phyloP scores from a whole-genome alignment of 2,329 filamentous ascomycete species.

The Scedosporium boydii region DNA sequence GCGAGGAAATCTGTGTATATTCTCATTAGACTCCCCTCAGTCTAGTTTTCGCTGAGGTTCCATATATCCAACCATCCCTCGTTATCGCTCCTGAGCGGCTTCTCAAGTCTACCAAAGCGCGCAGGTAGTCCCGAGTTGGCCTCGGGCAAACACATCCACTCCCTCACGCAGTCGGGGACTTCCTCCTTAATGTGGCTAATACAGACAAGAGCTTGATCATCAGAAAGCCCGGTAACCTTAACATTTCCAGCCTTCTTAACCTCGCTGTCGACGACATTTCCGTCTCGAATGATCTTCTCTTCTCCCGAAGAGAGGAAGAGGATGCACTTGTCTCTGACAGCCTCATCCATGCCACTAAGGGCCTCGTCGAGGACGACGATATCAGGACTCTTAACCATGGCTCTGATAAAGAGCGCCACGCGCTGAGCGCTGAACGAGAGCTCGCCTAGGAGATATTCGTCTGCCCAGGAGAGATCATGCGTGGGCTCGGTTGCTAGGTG shows the following conservation, averaged over 20 bases:
- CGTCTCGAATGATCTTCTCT: constrained; percentile 27
- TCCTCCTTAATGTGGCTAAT: constrained; percentile 89
- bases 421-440: constrained; percentile 76
- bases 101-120: constrained; percentile 54
- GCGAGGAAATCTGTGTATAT: neutral
- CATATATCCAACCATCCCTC: constrained; percentile 58
- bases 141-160: constrained; percentile 82
- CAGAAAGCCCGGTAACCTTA: constrained; percentile 51
- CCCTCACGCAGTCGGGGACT: constrained; percentile 70
- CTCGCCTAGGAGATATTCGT: constrained; percentile 58
- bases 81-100: constrained; percentile 48
- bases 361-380: constrained; percentile 81
- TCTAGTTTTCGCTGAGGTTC: constrained; percentile 16
- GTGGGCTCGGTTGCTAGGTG: constrained; percentile 13
- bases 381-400: constrained; percentile 70
- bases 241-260: constrained; percentile 32
- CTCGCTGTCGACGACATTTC: constrained; percentile 36
- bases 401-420: constrained; percentile 73
- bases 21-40: neutral
- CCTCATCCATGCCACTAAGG: constrained; percentile 76
- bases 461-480: constrained; percentile 47
- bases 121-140: constrained; percentile 52
- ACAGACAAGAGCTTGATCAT: constrained; percentile 75
- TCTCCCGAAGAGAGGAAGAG: constrained; percentile 65
- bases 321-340: constrained; percentile 77